phyloP scores from a whole-genome alignment of 257 asterid genomes.

The Solanum dulcamara region DNA sequence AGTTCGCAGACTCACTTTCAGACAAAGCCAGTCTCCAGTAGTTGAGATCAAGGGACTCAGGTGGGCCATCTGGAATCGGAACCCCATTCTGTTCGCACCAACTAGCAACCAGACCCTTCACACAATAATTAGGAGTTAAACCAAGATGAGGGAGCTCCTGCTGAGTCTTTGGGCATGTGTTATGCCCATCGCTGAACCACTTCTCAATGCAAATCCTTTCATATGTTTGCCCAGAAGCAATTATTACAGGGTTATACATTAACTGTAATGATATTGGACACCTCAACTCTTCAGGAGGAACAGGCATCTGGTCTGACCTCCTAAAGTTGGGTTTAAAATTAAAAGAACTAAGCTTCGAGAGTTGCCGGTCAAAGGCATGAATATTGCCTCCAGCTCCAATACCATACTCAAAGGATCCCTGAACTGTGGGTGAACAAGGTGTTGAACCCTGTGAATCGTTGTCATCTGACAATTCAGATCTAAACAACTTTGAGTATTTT shows the following conservation, averaged over 20 bases:
- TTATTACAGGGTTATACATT: conserved; percentile 88
- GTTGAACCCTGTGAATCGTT: conserved; percentile 96
- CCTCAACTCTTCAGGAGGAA: conserved; percentile 91
- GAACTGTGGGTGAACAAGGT: conserved; percentile 91
- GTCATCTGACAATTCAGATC: conserved; percentile 86
- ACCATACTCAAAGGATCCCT: conserved; percentile 62
- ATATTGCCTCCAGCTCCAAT: conserved; percentile 32
- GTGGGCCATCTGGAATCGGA: conserved; percentile 82
- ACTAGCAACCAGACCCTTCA: conserved; percentile 85
- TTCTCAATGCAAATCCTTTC: conserved; percentile 95
- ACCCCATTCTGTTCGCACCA: conserved; percentile 93
- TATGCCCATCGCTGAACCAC: conserved; percentile 91
- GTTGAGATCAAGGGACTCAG: conserved; percentile 91
- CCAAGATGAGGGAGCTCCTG: conserved; percentile 89
- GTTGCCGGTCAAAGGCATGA: conserved; percentile 71
- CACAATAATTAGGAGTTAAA: conserved; percentile 89
- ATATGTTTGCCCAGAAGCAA: conserved; percentile 94
- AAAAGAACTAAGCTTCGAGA: conserved; percentile 76
- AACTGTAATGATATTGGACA: conserved; percentile 95
- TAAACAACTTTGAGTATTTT: conserved; percentile 82
- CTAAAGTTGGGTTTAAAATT: conserved; percentile 74
- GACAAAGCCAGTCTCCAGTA: conserved; percentile 94
- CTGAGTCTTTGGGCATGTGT: conserved; percentile 92
- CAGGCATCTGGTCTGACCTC: conserved; percentile 58
- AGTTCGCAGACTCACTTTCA: conserved; percentile 61